Percentiles rank a stretch among this genome's conserved stretches.
These are phyloP conservation scores for Pichia nanzhaoensis DNA, from an alignment of 805 yeast species.

Conservation along the genomic window DNA sequence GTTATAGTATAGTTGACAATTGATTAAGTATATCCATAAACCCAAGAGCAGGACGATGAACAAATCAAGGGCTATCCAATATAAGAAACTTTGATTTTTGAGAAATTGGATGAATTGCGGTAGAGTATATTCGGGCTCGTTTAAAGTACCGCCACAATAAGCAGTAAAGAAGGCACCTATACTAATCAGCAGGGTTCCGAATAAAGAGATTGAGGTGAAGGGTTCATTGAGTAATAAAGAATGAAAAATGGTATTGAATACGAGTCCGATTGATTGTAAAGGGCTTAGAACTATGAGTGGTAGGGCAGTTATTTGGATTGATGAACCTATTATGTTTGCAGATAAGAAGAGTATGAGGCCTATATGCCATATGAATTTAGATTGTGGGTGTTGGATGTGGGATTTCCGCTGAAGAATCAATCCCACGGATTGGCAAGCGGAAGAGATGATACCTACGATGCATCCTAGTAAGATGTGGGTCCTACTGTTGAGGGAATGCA, in stretches of 20 bases:
- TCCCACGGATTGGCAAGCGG: neutral
- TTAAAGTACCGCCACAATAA: constrained; percentile 61
- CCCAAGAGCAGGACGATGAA: constrained; percentile 25
- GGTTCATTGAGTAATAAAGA: constrained; percentile 59
- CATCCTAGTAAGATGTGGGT: too few species aligned
- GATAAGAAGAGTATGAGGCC: constrained; percentile 67
- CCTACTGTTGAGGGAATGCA: too few species aligned
- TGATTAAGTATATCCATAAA: constrained; percentile 23
- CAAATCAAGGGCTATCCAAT: constrained; percentile 46
- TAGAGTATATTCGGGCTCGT: constrained; percentile 47
- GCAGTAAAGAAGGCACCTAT: constrained; percentile 77
- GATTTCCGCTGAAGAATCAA: constrained; percentile 44
- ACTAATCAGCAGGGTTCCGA: constrained; percentile 64
- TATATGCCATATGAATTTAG: constrained; percentile 60
- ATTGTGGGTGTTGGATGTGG: constrained; percentile 37
- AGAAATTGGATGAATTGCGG: constrained; percentile 40
- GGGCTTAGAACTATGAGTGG: constrained; percentile 79
- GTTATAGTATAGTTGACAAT: constrained; percentile 11
- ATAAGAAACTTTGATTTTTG: constrained; percentile 40
- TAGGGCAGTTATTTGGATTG: constrained; percentile 75
- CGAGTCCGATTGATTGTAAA: constrained; percentile 80
- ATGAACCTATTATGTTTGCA: constrained; percentile 73
- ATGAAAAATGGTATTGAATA: constrained; percentile 75
- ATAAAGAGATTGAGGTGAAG: constrained; percentile 48
- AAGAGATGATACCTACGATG: too few species aligned